Percentiles rank a stretch among this genome's conserved stretches.
These are phyloP conservation scores for Trichosanthes truncata DNA, from an alignment of 306 rosid species.

Conservation along the genomic window DNA sequence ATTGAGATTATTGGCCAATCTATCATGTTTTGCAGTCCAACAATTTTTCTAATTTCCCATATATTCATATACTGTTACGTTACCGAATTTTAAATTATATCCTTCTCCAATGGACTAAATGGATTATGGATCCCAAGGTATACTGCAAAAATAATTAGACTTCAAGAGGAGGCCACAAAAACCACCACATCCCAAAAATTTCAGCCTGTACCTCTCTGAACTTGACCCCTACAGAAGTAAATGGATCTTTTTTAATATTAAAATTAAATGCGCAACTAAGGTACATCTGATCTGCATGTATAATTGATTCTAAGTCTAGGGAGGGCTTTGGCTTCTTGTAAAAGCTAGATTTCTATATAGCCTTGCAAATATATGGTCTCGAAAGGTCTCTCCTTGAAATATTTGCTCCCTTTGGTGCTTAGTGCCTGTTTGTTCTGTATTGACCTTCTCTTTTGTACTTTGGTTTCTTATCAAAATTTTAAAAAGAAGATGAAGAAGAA, in stretches of 20 bases:
- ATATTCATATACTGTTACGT: neutral
- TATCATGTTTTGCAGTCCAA: neutral
- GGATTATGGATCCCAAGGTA: neutral
- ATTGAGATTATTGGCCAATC: neutral
- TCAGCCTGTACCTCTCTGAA: neutral
- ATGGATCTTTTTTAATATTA: neutral
- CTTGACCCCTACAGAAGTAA: neutral
- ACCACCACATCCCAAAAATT: neutral
- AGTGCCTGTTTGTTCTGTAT: neutral
- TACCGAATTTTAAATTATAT: neutral
- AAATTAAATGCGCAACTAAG: neutral
- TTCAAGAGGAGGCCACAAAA: neutral
- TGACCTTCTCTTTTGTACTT: neutral
- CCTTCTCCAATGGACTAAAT: neutral
- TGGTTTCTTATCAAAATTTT: neutral
- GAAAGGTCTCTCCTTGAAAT: neutral
- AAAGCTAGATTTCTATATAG: neutral
- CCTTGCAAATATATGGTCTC: neutral
- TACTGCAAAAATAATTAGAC: neutral
- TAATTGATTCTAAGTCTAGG: neutral
- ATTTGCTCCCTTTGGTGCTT: neutral
- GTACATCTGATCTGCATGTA: neutral
- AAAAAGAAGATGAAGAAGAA: neutral
- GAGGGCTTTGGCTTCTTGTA: neutral
- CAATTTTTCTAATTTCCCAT: neutral